Conservation (phyloP, 768 basidiomycete species). For the Ramaria rubella region DNA sequence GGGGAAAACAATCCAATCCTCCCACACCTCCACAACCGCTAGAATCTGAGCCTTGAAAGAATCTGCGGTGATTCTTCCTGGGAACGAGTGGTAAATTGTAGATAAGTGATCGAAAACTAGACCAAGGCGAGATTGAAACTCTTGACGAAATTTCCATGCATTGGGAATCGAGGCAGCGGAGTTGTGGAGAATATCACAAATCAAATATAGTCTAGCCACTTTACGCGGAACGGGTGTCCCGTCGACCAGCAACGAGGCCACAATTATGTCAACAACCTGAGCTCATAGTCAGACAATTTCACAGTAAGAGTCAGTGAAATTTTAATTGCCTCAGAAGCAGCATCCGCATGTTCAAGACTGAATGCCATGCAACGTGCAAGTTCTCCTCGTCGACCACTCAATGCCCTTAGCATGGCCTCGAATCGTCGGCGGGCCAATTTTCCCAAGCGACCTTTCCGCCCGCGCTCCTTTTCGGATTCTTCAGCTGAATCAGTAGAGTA, state of each 20-base stretch:
- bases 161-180: conserved; percentile 90
- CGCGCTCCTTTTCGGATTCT: conserved; percentile 83
- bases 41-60: conserved; percentile 92
- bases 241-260: conserved; percentile 81
- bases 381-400: conserved; percentile 83
- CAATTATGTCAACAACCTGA: conserved; percentile 86
- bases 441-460: conserved; percentile 70
- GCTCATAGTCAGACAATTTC: neutral
- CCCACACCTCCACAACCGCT: conserved; percentile 90
- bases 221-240: conserved; percentile 97
- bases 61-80: conserved; percentile 92
- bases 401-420: conserved; percentile 81
- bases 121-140: conserved; percentile 88
- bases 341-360: conserved; percentile 92
- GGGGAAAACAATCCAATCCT: conserved; percentile 96
- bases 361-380: conserved; percentile 97
- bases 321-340: conserved; percentile 73
- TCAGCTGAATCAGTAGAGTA: conserved; percentile 93
- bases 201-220: conserved; percentile 87
- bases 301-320: neutral
- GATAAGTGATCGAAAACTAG: conserved; percentile 94
- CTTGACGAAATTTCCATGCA: conserved; percentile 95
- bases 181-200: conserved; percentile 97
- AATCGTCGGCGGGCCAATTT: conserved; percentile 76
- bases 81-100: conserved; percentile 91